phyloP scores from a whole-genome alignment of 306 rosid genomes.

The Begonia loranthoides region DNA sequence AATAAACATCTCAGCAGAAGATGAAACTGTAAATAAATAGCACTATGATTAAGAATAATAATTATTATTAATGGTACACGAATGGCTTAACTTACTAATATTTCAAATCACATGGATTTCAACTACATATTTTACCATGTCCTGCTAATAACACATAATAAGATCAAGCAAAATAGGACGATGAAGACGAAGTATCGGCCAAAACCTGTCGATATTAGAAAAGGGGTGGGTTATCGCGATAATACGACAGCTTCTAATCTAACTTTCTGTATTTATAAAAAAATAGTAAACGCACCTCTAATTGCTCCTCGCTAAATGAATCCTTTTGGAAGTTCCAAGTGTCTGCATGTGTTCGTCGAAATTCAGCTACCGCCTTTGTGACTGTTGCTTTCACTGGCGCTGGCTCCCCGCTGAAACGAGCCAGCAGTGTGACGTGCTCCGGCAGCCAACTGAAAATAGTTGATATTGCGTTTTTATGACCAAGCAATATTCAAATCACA shows the following conservation, averaged over 20 bases:
- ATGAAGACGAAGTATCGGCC: slow-evolving; percentile 92
- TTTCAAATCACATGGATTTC: slow-evolving; percentile 11
- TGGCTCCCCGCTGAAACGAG: slow-evolving; percentile 84
- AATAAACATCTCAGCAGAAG: slow-evolving; percentile 25
- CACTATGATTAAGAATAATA: slow-evolving; percentile 19
- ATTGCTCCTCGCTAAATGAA: slow-evolving; percentile 82
- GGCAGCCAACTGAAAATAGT: slow-evolving; percentile 77
- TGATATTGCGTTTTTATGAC: slow-evolving; percentile 2
- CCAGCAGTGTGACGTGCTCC: slow-evolving; percentile 77
- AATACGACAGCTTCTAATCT: not conserved
- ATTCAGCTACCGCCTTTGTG: slow-evolving; percentile 97
- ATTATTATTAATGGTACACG: slow-evolving; percentile 13
- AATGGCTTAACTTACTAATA: not conserved
- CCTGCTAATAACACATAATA: slow-evolving; percentile 20
- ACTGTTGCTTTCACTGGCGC: slow-evolving; percentile 87
- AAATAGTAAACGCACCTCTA: slow-evolving; percentile 41
- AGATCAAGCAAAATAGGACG: slow-evolving; percentile 86
- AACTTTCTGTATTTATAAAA: not conserved
- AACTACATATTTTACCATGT: slow-evolving; percentile 5
- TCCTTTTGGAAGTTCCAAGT: slow-evolving; percentile 96
- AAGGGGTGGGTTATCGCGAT: not conserved
- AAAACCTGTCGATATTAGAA: slow-evolving; percentile 48
- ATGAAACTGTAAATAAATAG: slow-evolving; percentile 59
- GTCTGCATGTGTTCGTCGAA: slow-evolving; percentile 97
- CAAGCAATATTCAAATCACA: too few species aligned